phyloP scores from a whole-genome alignment of 345 rosid species.

The Populus ilicifolia region DNA sequence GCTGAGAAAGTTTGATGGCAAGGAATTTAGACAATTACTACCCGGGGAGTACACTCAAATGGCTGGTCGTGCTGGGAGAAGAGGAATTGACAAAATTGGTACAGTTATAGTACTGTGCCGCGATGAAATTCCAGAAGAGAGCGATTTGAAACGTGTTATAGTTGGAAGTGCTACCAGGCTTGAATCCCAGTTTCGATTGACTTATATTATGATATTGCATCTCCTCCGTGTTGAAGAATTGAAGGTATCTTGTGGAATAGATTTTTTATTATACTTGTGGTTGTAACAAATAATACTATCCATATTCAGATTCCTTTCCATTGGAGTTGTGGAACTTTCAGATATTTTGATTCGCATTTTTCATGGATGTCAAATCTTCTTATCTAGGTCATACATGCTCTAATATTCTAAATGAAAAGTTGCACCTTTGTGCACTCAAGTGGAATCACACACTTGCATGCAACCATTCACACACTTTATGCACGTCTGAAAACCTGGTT shows the following conservation, averaged over 20 bases:
- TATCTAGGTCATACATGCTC: neutral
- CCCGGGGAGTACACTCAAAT: conserved; percentile 99
- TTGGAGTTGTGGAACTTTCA: neutral
- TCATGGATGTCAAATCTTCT: neutral
- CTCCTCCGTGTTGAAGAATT: conserved; percentile 97
- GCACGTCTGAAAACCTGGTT: too few species aligned
- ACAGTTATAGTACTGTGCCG: conserved; percentile 92
- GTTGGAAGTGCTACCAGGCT: conserved; percentile 84
- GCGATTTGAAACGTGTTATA: conserved; percentile 52
- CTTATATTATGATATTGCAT: conserved; percentile 94
- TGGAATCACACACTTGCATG: too few species aligned
- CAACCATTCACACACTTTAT: too few species aligned
- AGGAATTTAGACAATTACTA: conserved; percentile 74
- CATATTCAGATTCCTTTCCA: conserved; percentile 9
- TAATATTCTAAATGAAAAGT: neutral
- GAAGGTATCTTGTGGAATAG: conserved; percentile 52
- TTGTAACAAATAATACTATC: neutral
- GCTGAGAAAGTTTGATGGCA: conserved; percentile 91
- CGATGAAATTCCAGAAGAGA: conserved; percentile 85
- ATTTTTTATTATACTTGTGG: neutral
- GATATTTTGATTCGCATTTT: neutral
- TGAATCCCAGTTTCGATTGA: conserved; percentile 90
- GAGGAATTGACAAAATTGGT: conserved; percentile 95
- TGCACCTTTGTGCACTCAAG: too few species aligned
- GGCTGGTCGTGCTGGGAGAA: conserved; percentile 99